These are phyloP conservation scores for Nothophaeocryptopus gaeumannii DNA, from an alignment of 2,329 filamentous ascomycete species.

Conservation along the genomic window DNA sequence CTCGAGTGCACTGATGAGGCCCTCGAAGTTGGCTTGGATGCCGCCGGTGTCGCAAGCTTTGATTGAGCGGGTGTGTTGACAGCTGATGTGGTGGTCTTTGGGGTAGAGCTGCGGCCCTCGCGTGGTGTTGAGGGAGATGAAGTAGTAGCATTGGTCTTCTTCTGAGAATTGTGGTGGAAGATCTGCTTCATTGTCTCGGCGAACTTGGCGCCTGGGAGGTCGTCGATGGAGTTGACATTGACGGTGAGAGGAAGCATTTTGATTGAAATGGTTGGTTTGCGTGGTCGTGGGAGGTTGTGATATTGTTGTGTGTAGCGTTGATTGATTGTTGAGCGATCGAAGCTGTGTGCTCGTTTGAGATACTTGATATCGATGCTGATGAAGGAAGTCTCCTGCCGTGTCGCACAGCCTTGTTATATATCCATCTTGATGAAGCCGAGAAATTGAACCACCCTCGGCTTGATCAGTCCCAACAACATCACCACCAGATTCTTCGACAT, in stretches of 20 bases:
- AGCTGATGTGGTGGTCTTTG: neutral
- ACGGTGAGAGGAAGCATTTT: neutral
- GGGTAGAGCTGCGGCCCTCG: neutral
- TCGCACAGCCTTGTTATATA: neutral
- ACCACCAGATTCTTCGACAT: conserved; percentile 1
- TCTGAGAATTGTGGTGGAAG: conserved; percentile 1
- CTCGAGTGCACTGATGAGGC: neutral
- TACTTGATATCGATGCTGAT: neutral
- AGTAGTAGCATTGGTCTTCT: neutral
- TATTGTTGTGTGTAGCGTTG: neutral
- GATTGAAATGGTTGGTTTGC: neutral
- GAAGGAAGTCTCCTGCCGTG: neutral
- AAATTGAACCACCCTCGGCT: too few species aligned
- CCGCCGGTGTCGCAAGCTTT: neutral
- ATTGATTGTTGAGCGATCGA: neutral
- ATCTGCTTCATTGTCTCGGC: conserved; percentile 6
- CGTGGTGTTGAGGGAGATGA: neutral
- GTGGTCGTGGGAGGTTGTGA: neutral
- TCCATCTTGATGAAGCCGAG: neutral
- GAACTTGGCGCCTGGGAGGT: conserved; percentile 8
- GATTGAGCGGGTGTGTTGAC: too few species aligned
- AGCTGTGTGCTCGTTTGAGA: neutral
- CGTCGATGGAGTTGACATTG: conserved; percentile 4
- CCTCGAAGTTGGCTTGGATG: conserved; percentile 1
- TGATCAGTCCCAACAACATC: neutral